Conservation (phyloP, 2,329 filamentous ascomycete species). For the Teratosphaeria destructans region DNA sequence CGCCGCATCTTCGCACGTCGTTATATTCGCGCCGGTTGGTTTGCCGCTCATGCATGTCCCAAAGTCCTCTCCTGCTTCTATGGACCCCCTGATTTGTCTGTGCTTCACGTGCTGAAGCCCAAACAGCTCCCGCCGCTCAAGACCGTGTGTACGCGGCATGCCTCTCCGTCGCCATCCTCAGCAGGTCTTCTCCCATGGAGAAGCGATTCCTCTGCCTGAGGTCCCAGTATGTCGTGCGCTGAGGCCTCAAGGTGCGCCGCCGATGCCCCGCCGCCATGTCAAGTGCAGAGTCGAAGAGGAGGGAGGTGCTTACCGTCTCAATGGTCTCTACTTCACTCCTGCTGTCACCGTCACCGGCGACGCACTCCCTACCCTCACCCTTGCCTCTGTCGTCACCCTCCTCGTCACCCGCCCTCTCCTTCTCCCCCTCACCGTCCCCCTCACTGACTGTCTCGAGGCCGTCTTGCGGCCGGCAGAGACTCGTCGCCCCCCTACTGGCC, state of each 20-base stretch:
- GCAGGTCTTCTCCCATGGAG: background rate
- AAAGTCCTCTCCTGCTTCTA: background rate
- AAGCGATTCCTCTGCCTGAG: background rate
- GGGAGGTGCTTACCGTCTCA: background rate
- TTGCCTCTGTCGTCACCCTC: background rate
- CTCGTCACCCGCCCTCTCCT: background rate
- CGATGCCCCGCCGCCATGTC: background rate
- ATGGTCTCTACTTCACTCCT: background rate
- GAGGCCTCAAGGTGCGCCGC: background rate
- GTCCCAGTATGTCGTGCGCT: background rate
- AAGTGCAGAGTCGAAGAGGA: background rate
- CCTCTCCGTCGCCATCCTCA: background rate
- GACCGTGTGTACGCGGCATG: background rate
- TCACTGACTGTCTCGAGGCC: background rate
- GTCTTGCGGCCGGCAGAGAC: background rate
- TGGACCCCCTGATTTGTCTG: background rate
- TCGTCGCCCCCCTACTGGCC: background rate
- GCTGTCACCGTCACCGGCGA: background rate
- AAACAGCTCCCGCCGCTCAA: background rate
- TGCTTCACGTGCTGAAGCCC: background rate
- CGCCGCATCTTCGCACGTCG: background rate
- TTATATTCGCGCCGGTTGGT: background rate
- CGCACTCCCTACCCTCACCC: background rate
- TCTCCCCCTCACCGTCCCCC: background rate
- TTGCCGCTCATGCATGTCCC: background rate